Evolutionary conservation across 73 alveolate genomes (phyloP).

Genomic region (Tetrahymena malaccensis): DNA sequence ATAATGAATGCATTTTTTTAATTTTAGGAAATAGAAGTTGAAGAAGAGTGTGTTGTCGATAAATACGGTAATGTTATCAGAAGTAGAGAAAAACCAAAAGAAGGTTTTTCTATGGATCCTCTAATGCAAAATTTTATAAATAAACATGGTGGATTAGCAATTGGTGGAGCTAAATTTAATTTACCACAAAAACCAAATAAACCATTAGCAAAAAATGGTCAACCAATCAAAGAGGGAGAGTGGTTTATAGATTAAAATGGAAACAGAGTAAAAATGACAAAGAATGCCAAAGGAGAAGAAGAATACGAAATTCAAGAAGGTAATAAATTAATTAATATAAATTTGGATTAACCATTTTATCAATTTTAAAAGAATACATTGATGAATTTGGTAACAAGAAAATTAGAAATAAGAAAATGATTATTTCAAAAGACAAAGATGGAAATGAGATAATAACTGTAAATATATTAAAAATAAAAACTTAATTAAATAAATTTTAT

Average conservation of each 20-base stretch:
- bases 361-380: background rate
- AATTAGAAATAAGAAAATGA: slow-evolving; percentile 29
- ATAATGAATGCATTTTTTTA: background rate
- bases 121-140: slow-evolving; percentile 17
- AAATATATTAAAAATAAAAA: background rate
- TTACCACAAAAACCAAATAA: slow-evolving; percentile 21
- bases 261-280: slow-evolving; percentile 1
- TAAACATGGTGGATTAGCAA: slow-evolving; percentile 36
- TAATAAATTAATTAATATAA: background rate
- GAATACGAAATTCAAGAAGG: slow-evolving; percentile 36
- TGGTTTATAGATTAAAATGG: slow-evolving; percentile 6
- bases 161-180: slow-evolving; percentile 39
- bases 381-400: slow-evolving; percentile 19
- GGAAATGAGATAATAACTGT: slow-evolving; percentile 26
- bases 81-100: slow-evolving; percentile 31
- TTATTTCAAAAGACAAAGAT: slow-evolving; percentile 35
- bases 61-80: slow-evolving; percentile 20
- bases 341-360: background rate
- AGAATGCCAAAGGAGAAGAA: slow-evolving; percentile 20
- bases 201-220: background rate
- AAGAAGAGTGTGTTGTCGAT: slow-evolving; percentile 37
- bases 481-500: background rate
- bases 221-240: background rate
- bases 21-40: slow-evolving; percentile 20
- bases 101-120: slow-evolving; percentile 4